phyloP scores from a whole-genome alignment of 805 yeast species.

The Cyberlindnera subsufficiens region DNA sequence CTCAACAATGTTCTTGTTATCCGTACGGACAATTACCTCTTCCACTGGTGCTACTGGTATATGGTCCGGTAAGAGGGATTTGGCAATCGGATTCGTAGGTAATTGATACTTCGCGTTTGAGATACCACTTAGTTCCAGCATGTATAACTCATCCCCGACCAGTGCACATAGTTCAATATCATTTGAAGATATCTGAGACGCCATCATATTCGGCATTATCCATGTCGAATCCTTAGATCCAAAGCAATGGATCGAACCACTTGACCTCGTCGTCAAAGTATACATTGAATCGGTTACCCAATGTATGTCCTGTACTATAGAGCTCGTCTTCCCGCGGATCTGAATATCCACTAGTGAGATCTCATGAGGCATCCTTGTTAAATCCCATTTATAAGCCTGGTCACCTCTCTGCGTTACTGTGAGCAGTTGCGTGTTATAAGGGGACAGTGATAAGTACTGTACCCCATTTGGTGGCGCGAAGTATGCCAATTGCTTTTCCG shows the following conservation, averaged over 20 bases:
- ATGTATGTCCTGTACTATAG: constrained; percentile 41
- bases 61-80: constrained; percentile 21
- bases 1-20: constrained; percentile 11
- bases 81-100: constrained; percentile 28
- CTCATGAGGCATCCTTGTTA: constrained; percentile 42
- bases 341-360: constrained; percentile 53
- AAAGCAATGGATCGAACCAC: constrained; percentile 63
- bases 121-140: constrained; percentile 23
- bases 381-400: constrained; percentile 58
- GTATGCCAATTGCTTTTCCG: constrained; percentile 31
- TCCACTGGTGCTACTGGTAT: constrained; percentile 12
- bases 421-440: constrained; percentile 51
- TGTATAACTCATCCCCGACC: constrained; percentile 10
- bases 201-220: constrained; percentile 21
- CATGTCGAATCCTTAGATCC: constrained; percentile 21
- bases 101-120: constrained; percentile 33
- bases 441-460: constrained; percentile 53
- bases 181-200: constrained; percentile 5
- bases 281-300: constrained; percentile 45
- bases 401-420: constrained; percentile 57
- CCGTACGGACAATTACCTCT: constrained; percentile 17
- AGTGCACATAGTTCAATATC: constrained; percentile 6
- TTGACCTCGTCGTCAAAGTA: constrained; percentile 44
- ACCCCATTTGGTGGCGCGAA: constrained; percentile 61
- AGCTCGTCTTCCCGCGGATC: constrained; percentile 57